Base-by-base conservation (phyloP, 2,329 filamentous ascomycete species). In the Magnaporthiopsis incrustans region DNA sequence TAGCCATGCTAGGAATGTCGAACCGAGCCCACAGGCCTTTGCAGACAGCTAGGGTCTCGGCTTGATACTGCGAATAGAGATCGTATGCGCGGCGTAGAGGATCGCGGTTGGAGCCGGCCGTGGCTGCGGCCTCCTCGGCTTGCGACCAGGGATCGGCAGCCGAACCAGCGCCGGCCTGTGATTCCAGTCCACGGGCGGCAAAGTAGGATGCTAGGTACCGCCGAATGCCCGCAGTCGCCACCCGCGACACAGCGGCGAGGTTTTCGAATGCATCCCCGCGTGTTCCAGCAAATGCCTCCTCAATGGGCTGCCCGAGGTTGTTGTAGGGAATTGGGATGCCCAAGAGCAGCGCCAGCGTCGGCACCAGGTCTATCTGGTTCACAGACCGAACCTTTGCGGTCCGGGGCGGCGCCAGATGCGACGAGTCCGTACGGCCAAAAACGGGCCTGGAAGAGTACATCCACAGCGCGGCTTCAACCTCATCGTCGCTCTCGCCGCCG, bases 401-500 rank as follows among this genome's bases (percentile, higher is more conserved):
- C n/a, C 78, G 75, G 8, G 85, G 87, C 25, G 87, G 88, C 26
- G 80, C 77, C 18, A 77, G 73, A 38, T 57, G 35, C 7, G 85
- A 83, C 3, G 85, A 78, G 61, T 85, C 81, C 1, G 86, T 90
- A 56, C 92, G 87, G 22, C 95, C 95, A 75, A 99, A 99, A 12
- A 91, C 75, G 0, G 87, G 87, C 69, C 86, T 88, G 75, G 93
- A 96, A 1, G 95, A 96, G 75, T 98, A 99, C 92, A 99, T 96
- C 94, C 95, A 99, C 60, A 99, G 76, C 2, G 95, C 92, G 64
- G 95, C 92, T 75, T 99, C 88, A 8, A 99, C 86, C 74, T 99
- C 95, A 68, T 98, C 92, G 69, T 97, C 91, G 38, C 94, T 97
- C 78, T 99, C 95, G 64, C 95, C 95, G n/a, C 95, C 95, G 72